Percentiles rank a stretch among this genome's conserved stretches.
phyloP scores from a whole-genome alignment of 2,329 filamentous ascomycete species.

The Penicillium nordicum region DNA sequence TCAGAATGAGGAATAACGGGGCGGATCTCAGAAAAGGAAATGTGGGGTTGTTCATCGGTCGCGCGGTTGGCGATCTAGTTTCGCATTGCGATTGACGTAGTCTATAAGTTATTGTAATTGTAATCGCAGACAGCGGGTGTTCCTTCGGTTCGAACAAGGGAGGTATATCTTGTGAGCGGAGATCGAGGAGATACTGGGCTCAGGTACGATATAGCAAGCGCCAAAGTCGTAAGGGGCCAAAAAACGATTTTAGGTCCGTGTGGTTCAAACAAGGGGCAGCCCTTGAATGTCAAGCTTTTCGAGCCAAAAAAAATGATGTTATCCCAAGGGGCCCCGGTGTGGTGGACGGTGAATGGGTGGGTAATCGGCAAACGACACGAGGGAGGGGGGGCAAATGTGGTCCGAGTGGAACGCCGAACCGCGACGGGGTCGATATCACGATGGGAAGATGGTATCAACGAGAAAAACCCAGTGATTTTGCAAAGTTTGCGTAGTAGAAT shows the following conservation, averaged over 20 bases:
- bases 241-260: background rate
- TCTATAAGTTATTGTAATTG: background rate
- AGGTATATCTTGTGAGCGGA: constrained; percentile 4
- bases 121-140: background rate
- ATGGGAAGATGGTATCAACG: constrained; percentile 4
- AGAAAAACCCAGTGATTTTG: background rate
- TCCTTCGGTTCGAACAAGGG: background rate
- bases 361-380: constrained; percentile 9
- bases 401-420: constrained; percentile 10
- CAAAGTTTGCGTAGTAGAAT: background rate
- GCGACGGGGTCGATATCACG: constrained; percentile 11
- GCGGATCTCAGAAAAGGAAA: constrained; percentile 20
- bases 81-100: constrained; percentile 34
- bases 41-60: constrained; percentile 23
- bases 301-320: background rate
- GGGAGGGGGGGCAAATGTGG: constrained; percentile 11
- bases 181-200: background rate
- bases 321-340: constrained; percentile 1
- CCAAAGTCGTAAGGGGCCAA: constrained; percentile 3
- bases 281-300: background rate
- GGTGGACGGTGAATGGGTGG: constrained; percentile 4
- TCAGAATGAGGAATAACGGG: constrained; percentile 18
- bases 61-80: constrained; percentile 29
- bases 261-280: background rate
- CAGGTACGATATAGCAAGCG: constrained; percentile 5